phyloP scores from a whole-genome alignment of 1,284 basidiomycete species.

The Boletus mariae region DNA sequence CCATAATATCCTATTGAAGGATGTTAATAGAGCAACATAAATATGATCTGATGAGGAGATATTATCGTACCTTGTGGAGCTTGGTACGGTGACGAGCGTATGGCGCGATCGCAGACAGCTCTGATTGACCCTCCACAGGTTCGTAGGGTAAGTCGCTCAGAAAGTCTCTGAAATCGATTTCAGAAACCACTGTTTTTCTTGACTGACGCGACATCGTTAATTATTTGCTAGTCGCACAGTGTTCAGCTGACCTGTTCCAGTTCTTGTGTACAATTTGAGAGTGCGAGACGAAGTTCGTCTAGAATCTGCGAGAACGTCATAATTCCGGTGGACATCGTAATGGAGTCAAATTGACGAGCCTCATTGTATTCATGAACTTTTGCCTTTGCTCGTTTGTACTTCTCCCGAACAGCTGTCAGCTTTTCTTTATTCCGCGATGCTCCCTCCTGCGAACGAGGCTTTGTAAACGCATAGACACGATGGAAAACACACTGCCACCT shows the following conservation, averaged over 20 bases:
- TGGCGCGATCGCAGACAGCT: slow-evolving; percentile 11
- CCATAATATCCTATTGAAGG: slow-evolving; percentile 6
- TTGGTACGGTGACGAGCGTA: background rate
- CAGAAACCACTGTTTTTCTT: slow-evolving; percentile 7
- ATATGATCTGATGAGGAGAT: background rate
- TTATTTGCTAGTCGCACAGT: background rate
- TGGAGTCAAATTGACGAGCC: slow-evolving; percentile 13
- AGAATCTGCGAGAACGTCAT: slow-evolving; percentile 17
- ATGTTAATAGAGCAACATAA: slow-evolving; percentile 1
- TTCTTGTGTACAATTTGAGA: slow-evolving; percentile 16
- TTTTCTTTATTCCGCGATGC: slow-evolving; percentile 8
- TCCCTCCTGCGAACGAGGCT: slow-evolving; percentile 10
- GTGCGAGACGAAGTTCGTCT: slow-evolving; percentile 16
- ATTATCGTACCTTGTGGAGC: slow-evolving; percentile 19
- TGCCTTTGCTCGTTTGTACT: slow-evolving; percentile 23
- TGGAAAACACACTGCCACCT: slow-evolving; percentile 8
- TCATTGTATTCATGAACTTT: slow-evolving; percentile 14
- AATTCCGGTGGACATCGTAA: background rate
- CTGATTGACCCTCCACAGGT: slow-evolving; percentile 13
- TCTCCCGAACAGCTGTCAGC: slow-evolving; percentile 18
- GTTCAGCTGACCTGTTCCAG: slow-evolving; percentile 20
- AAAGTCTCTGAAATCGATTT: slow-evolving; percentile 17
- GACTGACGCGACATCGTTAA: slow-evolving; percentile 9
- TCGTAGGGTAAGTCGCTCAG: slow-evolving; percentile 9
- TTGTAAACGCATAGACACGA: slow-evolving; percentile 1